Evolutionary conservation across 139 green algal genomes (phyloP).

Genomic region (Picochlorum sp.): DNA sequence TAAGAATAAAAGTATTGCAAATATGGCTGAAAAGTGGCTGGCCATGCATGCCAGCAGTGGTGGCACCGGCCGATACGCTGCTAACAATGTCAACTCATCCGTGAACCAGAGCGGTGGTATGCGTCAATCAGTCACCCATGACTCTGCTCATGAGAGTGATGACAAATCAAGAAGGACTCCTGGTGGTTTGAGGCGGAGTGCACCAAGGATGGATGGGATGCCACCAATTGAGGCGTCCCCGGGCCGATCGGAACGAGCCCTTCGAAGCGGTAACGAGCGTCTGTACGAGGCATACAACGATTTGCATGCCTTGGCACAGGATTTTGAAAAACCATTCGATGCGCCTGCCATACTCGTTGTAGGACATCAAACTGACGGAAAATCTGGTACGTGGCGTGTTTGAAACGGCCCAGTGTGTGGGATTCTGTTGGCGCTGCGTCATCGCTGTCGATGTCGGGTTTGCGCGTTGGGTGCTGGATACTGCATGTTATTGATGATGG

Average conservation of each 20-base stretch:
- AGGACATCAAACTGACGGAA: slow-evolving; percentile 94
- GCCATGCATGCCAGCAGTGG: slow-evolving; percentile 26
- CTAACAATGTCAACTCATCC: slow-evolving; percentile 1
- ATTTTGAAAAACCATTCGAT: slow-evolving; percentile 94
- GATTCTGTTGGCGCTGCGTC: not conserved
- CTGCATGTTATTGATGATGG: too few relatives aligned
- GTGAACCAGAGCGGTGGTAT: slow-evolving; percentile 23
- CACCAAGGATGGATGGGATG: slow-evolving; percentile 1
- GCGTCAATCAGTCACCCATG: not conserved
- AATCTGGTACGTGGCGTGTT: slow-evolving; percentile 51
- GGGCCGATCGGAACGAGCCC: slow-evolving; percentile 34
- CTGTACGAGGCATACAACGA: slow-evolving; percentile 93
- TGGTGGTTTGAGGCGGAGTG: slow-evolving; percentile 11
- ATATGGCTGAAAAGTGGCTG: slow-evolving; percentile 37
- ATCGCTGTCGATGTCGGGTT: not conserved
- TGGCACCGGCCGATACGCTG: slow-evolving; percentile 12
- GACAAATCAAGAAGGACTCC: slow-evolving; percentile 23
- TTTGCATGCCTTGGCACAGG: slow-evolving; percentile 78
- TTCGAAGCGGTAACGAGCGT: slow-evolving; percentile 66
- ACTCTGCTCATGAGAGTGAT: slow-evolving; percentile 29
- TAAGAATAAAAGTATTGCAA: not conserved
- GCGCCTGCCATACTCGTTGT: slow-evolving; percentile 91
- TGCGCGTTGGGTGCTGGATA: too few relatives aligned
- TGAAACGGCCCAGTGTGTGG: too few relatives aligned
- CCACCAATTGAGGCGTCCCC: slow-evolving; percentile 27